Base-by-base conservation (phyloP, 2,329 filamentous ascomycete species). In the Nigrospora sphaerica region DNA sequence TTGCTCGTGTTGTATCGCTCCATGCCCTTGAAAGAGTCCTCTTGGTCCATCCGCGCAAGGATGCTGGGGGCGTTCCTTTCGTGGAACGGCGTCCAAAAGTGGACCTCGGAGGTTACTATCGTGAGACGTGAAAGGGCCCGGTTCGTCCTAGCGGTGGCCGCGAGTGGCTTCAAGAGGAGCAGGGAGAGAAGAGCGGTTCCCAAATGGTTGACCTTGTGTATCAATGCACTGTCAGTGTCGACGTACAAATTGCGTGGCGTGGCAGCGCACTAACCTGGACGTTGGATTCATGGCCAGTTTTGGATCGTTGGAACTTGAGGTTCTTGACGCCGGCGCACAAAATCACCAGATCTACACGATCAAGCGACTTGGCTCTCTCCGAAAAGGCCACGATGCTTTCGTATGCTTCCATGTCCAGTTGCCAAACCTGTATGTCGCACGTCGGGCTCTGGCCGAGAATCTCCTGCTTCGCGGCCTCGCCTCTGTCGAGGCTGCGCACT, bases 391-490 rank as follows among this genome's bases (percentile, higher is more conserved):
- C 42, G 40, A 53, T 52, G 39, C 50, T 52, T 9, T 14, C 44
- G 52, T 48, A 55, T 3, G 49, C 53, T 16, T 53, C 50, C 17
- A 52, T 44, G 28, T 53, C 52, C 16, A 55, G 32, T 7, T 40
- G 23, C 53, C 53, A 55, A 12, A 55, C 42, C 36, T 45, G 42
- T 5, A 55, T 46, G 7, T 52, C 42, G 28, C 49, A 50, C 12
- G 39, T 34, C 12, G 50, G 42, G 11, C 47, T 42, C 19, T 42
- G 46, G 23, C 13, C 28, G n/a, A n/a, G n/a, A 33, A 77, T 66
- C 23, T 62, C 57, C 0, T 51, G 49, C 55, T 73, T 71, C 14
- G 68, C 63, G 4, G 58, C 52, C 23, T 70, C 52, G 13, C 52
- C 46, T 36, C 52, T 53, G 3, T 42, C 34, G 13, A 16, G 32